Base-by-base conservation (phyloP, 257 asterid genomes). In the Forsythia viridissima region DNA sequence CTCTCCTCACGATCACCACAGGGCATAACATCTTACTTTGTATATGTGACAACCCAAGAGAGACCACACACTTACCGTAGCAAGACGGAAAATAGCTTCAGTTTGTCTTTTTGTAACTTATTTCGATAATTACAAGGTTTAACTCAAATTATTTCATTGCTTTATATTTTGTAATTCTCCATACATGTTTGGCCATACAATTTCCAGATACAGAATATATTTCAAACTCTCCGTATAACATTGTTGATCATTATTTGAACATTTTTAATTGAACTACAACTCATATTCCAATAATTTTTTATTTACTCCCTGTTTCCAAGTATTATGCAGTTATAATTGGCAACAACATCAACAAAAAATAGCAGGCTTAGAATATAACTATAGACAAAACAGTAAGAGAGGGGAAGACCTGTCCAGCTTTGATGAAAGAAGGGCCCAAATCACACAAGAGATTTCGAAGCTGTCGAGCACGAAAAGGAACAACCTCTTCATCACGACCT, bases 401-500 rank as follows among this genome's bases (percentile, higher is more conserved):
- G 15, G 18, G 16, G 59, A 74, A 78, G n/a, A 96, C 99, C 99
- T 96, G 99, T 73, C 99, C 99, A 84, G 98, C 98, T 89, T 96
- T 96, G 87, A 96, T 93, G 86, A 96, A 96, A 82, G 99, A 93
- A 81, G 99, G 98, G 68, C 99, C 99, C 88, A 96, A 79, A 84
- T 96, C 96, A 83, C 99, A 96, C 74, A 96, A 89, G 80, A 96
- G 90, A 83, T 89, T 90, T 86, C 99, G 89, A 83, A 96, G 89
- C 86, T 96, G 99, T 79, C 93, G 96, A 77, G 98, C 98, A 37
- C 99, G 98, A 80, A 92, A 93, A 71, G 99, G 97, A 84, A 96
- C 99, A 82, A 96, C 97, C 85, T 96, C 99, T 90, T 92, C 93
- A 79, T 96, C 99, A 37, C 99, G 97, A 11, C 99, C 99, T 74